Evolutionary conservation across 1,284 basidiomycete species (phyloP).

Genomic region (Sanghuangporus baumii): DNA sequence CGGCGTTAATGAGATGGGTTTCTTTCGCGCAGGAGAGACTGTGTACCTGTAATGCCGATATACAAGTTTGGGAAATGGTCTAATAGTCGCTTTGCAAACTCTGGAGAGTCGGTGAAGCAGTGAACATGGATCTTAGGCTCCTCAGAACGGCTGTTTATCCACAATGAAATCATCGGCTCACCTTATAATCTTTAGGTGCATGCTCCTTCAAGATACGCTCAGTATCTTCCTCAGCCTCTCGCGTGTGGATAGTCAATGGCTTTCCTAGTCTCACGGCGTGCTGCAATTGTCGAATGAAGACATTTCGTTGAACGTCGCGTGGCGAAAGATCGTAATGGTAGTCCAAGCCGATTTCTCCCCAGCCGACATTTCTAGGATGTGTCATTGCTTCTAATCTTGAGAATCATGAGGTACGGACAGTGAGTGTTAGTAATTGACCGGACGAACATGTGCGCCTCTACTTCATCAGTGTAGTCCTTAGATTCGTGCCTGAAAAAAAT

Average conservation of each 20-base stretch:
- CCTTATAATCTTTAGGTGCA: conserved; percentile 64
- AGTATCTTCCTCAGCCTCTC: conserved; percentile 77
- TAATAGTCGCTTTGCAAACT: conserved; percentile 63
- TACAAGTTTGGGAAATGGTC: conserved; percentile 73
- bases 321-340: conserved; percentile 79
- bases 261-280: conserved; percentile 63
- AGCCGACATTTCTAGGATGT: conserved; percentile 75
- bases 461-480: conserved; percentile 55
- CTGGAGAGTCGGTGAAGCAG: conserved; percentile 76
- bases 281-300: conserved; percentile 62
- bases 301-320: conserved; percentile 54
- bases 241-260: conserved; percentile 73
- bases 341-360: conserved; percentile 83
- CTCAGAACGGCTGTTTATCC: background rate
- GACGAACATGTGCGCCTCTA: conserved; percentile 64
- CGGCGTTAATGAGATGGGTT: background rate
- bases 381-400: conserved; percentile 64
- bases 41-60: conserved; percentile 69
- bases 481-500: conserved; percentile 58
- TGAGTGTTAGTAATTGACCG: background rate
- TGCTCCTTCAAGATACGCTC: conserved; percentile 67
- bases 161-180: conserved; percentile 23
- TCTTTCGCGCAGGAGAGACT: background rate
- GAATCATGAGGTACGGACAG: background rate
- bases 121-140: conserved; percentile 65